Base-by-base conservation (phyloP, 2,329 filamentous ascomycete genomes). In the Waltergamsia citrina region DNA sequence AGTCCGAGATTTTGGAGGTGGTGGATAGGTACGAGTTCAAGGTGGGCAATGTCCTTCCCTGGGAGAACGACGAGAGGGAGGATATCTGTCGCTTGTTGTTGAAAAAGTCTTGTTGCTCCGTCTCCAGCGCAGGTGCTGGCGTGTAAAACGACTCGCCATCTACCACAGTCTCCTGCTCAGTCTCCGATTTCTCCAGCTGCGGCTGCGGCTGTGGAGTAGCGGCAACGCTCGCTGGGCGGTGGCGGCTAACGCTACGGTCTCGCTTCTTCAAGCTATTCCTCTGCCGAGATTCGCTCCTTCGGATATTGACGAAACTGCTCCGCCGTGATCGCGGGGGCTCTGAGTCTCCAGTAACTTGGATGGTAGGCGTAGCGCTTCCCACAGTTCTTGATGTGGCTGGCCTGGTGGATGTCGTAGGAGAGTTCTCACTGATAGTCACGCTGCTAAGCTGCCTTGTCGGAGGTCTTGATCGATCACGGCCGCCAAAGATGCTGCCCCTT, bases 401-500 rank as follows among this genome's bases (percentile, higher is more conserved):
- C 32, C 51, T 43, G 4, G 47, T 43, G 2, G 54, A 43, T 7
- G 43, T 30, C 4, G 50, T 44, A 4, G 46, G 37, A 7, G 57
- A 51, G 30, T 63, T 65, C 15, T 65, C 62, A 16, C 46, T 49
- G 5, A 48, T 45, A 6, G 51, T 49, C n/a, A 48, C 39, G 7
- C 51, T 50, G 39, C 56, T 63, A 16, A 55, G 47, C 33, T 52
- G 55, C 48, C 53, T 65, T 46, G 51, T 63, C 57, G 59, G 57
- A 42, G 61, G 53, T 43, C 54, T 55, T 24, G 56, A 60, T 40
- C 65, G 59, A 25, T 67, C 65, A 32, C 62, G 62, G 33, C 71
- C 67, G 12, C 82, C 78, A 52, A 94, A 88, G 19, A 95, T 79
- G 54, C 83, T 92, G 18, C 81, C 78, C 42, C 70, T 74, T 42